Evolutionary conservation across 2,329 filamentous ascomycete genomes (phyloP), one percentile per base, ranked within the genome.

Genomic region (Coniella vitis): DNA sequence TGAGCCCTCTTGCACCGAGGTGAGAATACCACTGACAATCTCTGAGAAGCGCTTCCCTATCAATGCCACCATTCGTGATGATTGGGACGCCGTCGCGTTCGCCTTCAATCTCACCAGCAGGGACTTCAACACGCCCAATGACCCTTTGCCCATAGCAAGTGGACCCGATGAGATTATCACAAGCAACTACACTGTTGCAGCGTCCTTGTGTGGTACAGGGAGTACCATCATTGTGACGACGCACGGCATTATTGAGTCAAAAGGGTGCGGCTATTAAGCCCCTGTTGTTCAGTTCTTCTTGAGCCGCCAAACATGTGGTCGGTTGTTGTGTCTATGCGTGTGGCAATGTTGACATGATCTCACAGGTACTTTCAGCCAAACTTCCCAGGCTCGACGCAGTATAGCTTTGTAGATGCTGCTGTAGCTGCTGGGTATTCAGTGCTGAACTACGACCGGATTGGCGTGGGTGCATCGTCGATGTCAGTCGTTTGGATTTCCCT

Each of bases 381-480:
- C 13, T 49, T 63, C 3, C 31, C 54, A 8, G 36, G 45, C 13
- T 49, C 59, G 0, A 46, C 57, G 17, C 35, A 53, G 29, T 63
- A 63, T 44, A 57, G 48, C 32, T 60, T 63, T 36, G 49, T 63
- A 29, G 47, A 61, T 8, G 57, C 60, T 21, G 60, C 60, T 10
- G 32, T 62, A 2, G 49, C 47, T 7, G 60, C 60, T 5, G 61
- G 61, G 0, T 63, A 63, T 29, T 61, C 57, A 1, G 57, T 63
- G 12, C 54, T 63, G n/a, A 63, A 54, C 40, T 63, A 63, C 17
- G 59, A 63, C 40, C 58, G 61, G 12, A 63, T 63, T n/a, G 61
- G 61, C 14, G 60, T 63, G 3, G 57, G 60, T 4, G 62, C 60
- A 3, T 63, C 61, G 20, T 60, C 61, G n/a, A 63, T 57, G 61